Evolutionary conservation across 345 rosid genomes (phyloP).

Genomic region (Gossypioides kirkii): DNA sequence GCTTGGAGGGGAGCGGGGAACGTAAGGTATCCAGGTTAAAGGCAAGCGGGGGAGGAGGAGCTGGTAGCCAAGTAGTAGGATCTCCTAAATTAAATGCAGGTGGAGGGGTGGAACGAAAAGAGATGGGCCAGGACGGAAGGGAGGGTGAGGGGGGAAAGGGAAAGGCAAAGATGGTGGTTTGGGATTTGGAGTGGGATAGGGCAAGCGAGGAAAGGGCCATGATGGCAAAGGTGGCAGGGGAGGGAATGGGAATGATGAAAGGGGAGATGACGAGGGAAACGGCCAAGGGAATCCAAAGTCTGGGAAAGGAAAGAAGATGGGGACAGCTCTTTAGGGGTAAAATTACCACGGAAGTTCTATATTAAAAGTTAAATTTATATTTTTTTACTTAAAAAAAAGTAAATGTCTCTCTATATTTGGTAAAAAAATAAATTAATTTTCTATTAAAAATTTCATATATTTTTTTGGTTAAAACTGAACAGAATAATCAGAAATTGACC

Average conservation of each 20-base stretch:
- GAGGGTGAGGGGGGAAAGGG: not conserved
- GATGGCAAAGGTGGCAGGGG: conserved; percentile 31
- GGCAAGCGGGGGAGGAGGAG: conserved; percentile 37
- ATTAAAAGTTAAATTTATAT: too few relatives aligned
- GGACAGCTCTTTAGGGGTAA: conserved; percentile 4
- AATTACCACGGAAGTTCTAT: too few relatives aligned
- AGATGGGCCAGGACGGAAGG: conserved; percentile 25
- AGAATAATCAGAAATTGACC: fast-evolving
- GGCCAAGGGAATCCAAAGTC: conserved; percentile 59
- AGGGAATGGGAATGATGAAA: conserved; percentile 17
- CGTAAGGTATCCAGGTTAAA: conserved; percentile 34
- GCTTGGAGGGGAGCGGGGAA: conserved; percentile 38
- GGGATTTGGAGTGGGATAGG: not conserved
- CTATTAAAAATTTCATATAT: too few relatives aligned
- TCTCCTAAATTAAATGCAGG: conserved; percentile 49
- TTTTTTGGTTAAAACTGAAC: too few relatives aligned
- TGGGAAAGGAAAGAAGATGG: conserved; percentile 43
- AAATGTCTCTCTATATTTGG: too few relatives aligned
- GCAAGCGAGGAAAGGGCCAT: conserved; percentile 4
- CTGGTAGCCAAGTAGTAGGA: conserved; percentile 68
- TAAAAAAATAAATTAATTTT: too few relatives aligned
- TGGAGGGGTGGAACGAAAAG: conserved; percentile 41
- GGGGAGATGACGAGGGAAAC: conserved; percentile 30
- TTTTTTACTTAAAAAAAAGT: too few relatives aligned
- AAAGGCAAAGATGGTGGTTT: conserved; percentile 15